These are phyloP conservation scores for Penicillium sp. DNA, from an alignment of 2,329 filamentous ascomycete genomes.

Conservation along the genomic window DNA sequence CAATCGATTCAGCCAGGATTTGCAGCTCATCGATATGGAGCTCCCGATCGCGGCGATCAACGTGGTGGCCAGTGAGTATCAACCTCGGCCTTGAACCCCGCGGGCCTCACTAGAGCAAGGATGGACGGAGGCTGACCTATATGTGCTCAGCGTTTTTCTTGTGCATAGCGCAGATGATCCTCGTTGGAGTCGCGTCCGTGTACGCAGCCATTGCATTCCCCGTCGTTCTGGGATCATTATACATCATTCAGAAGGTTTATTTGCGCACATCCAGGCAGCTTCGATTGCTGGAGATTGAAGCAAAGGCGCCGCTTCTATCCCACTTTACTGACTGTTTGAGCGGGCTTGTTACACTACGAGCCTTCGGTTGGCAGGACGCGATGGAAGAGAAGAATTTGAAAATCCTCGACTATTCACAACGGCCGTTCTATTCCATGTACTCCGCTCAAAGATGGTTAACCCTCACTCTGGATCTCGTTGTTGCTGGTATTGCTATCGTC, in stretches of 20 bases:
- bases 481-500: conserved; percentile 47
- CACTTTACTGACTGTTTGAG: conserved; percentile 57
- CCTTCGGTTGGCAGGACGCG: conserved; percentile 53
- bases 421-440: conserved; percentile 53
- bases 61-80: conserved; percentile 21
- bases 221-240: conserved; percentile 42
- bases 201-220: conserved; percentile 49
- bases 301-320: conserved; percentile 56
- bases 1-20: conserved; percentile 43
- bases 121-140: neutral
- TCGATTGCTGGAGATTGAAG: conserved; percentile 59
- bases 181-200: conserved; percentile 45
- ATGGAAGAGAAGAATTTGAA: conserved; percentile 45
- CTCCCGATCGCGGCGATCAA: conserved; percentile 43
- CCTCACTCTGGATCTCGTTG: conserved; percentile 51
- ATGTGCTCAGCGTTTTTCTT: conserved; percentile 12
- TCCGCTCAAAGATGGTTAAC: conserved; percentile 52
- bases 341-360: conserved; percentile 56
- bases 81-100: neutral
- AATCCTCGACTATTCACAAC: conserved; percentile 48
- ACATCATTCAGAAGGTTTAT: conserved; percentile 52
- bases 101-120: neutral
- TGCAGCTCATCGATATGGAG: conserved; percentile 51
- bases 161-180: conserved; percentile 23
- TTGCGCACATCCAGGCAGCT: conserved; percentile 54